Base-by-base conservation (phyloP, 345 rosid genomes). In the Camelina sativa region DNA sequence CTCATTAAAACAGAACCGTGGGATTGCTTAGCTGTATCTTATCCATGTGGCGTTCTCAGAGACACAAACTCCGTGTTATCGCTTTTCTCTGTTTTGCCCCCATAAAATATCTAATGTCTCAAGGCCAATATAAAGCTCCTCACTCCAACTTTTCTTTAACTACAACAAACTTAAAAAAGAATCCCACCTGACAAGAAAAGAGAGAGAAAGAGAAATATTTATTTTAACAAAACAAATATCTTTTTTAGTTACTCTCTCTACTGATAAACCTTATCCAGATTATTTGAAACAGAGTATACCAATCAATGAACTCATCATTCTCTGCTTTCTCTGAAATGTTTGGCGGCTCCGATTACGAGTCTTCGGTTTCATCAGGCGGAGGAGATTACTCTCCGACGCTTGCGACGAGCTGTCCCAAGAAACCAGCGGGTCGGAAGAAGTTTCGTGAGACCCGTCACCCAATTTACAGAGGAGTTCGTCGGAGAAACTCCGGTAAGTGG, bases 401-500 rank as follows among this genome's bases (percentile, higher is more conserved):
- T 8, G 97, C 97, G 2, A 79, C 96, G 1, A 79, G 84, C 11
- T 51, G 82, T 67, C 98, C 92, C 11, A 91, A 91, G 79, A 91
- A 82, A 81, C 85, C 82, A 0, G 92, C 89, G 0, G 97, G 97
- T 7, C 53, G 98, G 65, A 93, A 88, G 92, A 91, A 93, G 83
- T 85, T 91, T 57, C 66, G 80, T 63, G 98, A 89, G 88, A 91
- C 90, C 4, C 81, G 97, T 23, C 98, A 91, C 72, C 98, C 98
- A 1, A 84, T 93, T 54, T 91, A 80, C 82, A 78, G 92, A 0
- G 97, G 97, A 12, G 96, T 91, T 15, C 80, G 96, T 57, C 28
- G 72, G 41, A 85, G 92, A 88, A 76, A 82, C 62, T 83, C 91
- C 1, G 94, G 91, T 9, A 93, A 93, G 76, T 91, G 98, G 97